Base-by-base conservation (phyloP, 2,329 filamentous ascomycete genomes). In the Aspergillus novofumigatus region DNA sequence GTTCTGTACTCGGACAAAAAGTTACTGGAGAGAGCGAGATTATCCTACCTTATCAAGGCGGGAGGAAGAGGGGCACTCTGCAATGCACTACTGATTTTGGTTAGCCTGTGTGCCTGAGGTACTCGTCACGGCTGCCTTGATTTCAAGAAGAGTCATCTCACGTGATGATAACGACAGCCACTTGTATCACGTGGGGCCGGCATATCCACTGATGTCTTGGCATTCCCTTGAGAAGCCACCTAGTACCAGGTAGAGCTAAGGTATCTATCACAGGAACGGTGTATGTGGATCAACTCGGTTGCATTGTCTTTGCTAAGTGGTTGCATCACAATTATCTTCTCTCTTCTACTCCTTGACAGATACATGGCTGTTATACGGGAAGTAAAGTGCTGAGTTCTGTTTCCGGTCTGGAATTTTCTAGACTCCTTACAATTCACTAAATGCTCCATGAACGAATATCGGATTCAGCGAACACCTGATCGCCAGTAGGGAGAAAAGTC, bases 211-310 rank as follows among this genome's bases (percentile, higher is more conserved):
- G 57, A 51, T 62, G 54, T 56, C 65, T 66, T 66, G 59, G 60
- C 60, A 49, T 38, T 56, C 55, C 56, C 56, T 54, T 59, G 56
- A 61, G 59, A 64, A 58, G 62, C 62, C 64, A 62, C 64, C 59
- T 44, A n/a, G 41, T 44, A 42, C 41, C 17, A 20, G n/a, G 21
- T 44, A 44, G 41, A 20, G n/a, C 41, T 21, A 35, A 20, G 7
- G n/a, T 44, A 35, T 35, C 32, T 35, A 17, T 35, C 32, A 17
- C 32, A 35, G 32, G 14, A 35, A 14, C 32, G 4, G 32, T 35
- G 32, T 23, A 47, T 25, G 11, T 23, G 10, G 23, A 14, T 23
- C 11, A 5, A 47, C 11, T 17, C 23, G 11, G 17, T 23, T 47
- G n/a, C 11, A 47, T 26, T 26, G 23, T 26, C 21, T 47, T 47